Conservation (phyloP, 2,329 filamentous ascomycete species). For the Pseudogymnoascus destructans region DNA sequence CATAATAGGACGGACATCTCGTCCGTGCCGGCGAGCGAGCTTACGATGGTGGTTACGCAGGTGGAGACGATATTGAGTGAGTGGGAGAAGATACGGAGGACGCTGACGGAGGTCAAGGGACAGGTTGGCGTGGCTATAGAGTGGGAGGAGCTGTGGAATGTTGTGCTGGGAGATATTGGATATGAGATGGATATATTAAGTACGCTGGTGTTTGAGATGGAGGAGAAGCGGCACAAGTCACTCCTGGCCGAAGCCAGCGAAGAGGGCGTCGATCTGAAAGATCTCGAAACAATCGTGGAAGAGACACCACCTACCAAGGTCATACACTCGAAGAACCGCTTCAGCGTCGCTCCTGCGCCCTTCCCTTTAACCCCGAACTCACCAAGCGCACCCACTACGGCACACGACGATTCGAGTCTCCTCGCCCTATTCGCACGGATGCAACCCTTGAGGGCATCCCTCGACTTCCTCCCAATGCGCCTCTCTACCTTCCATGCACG, state of each 20-base stretch:
- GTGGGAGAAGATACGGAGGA: conserved; percentile 70
- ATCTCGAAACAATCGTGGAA: conserved; percentile 86
- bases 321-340: conserved; percentile 43
- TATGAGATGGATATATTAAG: conserved; percentile 71
- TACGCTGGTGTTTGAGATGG: conserved; percentile 89
- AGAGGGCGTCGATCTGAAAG: conserved; percentile 65
- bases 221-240: conserved; percentile 79
- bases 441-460: conserved; percentile 81
- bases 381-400: conserved; percentile 42
- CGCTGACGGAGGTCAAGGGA: conserved; percentile 65
- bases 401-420: conserved; percentile 75
- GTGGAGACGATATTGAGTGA: conserved; percentile 79
- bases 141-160: conserved; percentile 96
- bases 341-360: conserved; percentile 49
- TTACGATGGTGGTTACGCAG: conserved; percentile 65
- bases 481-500: conserved; percentile 73
- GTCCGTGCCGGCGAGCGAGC: conserved; percentile 54
- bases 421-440: conserved; percentile 87
- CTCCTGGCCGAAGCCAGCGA: conserved; percentile 49
- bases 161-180: conserved; percentile 83
- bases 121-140: conserved; percentile 98
- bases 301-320: conserved; percentile 53
- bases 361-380: conserved; percentile 51
- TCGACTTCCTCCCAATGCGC: conserved; percentile 94
- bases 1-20: conserved; percentile 67